Evolutionary conservation across 1,284 basidiomycete genomes (phyloP), one percentile per base, ranked within the genome.

Genomic region (Sutorius eximius): DNA sequence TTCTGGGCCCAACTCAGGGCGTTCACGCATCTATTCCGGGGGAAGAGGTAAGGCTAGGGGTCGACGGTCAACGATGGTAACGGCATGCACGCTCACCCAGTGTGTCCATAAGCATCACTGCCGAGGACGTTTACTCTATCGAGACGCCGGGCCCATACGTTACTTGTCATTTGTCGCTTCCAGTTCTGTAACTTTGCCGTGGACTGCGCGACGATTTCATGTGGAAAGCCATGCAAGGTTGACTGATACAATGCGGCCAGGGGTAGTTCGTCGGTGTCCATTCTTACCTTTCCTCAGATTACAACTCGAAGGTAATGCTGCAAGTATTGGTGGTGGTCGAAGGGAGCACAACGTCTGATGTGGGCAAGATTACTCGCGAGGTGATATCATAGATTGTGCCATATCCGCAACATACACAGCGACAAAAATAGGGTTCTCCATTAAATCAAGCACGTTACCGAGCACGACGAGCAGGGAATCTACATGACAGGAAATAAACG

Each of bases 1-100:
- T 87, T 82, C 51, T 79, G 78, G 2, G 86, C 85, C 93, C 93
- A 96, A 56, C 84, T 87, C 15, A 95, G 69, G 11, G 93, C 91
- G 67, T 95, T 95, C 16, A 95, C 89, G 62, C 91, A 94, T 49
- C 87, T 87, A 55, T 49, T 45, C 33, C 16, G 33, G 56, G 52
- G 20, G 36, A 13, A 22, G 12, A 9, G 27, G 30, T 22, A 11
- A 20, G 27, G 24, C 34, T 20, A 51, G 38, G 37, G 50, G 48
- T 57, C 27, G 41, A 33, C 49, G 20, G 36, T n/a, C 36, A 29
- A 10, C n/a, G 42, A 51, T 20, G 7, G 42, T 11, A 41, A 57
- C 13, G 22, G 18, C 13, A 18, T 29, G 32, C 18, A 20, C 30
- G 62, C 78, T 62, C 67, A 85, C 85, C 87, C 89, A 41, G 81